These are phyloP conservation scores for Carex parvula DNA, from an alignment of 176 grass and related monocot species.

Conservation along the genomic window DNA sequence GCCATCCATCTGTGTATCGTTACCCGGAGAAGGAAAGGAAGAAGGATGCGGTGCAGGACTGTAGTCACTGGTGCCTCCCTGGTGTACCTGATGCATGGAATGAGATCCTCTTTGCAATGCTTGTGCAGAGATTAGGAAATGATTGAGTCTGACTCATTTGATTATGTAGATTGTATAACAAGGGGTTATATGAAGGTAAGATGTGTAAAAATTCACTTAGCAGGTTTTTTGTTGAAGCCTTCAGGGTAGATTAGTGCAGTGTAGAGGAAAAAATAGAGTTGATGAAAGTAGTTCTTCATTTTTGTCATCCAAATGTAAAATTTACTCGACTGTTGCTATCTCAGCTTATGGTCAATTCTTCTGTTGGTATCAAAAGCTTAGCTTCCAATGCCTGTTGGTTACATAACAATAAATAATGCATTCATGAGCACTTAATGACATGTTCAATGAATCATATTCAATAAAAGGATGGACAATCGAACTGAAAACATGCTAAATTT, in stretches of 20 bases:
- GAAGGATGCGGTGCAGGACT: constrained; percentile 7
- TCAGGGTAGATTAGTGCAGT: neutral
- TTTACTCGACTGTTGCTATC: neutral
- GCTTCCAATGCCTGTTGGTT: neutral
- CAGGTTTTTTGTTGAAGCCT: constrained; percentile 18
- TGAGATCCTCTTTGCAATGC: constrained; percentile 22
- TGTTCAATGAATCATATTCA: neutral
- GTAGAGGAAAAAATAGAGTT: neutral
- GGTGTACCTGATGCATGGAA: constrained; percentile 33
- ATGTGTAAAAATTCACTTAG: neutral
- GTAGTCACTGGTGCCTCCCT: constrained; percentile 29
- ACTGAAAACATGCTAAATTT: neutral
- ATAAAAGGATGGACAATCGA: neutral
- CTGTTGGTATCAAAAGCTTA: neutral
- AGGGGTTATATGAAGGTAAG: neutral
- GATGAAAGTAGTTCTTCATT: neutral
- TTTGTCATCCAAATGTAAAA: neutral
- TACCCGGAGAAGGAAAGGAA: constrained; percentile 3
- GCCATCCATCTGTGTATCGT: constrained; percentile 69
- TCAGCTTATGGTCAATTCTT: neutral
- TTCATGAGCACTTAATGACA: neutral
- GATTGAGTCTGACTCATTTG: neutral
- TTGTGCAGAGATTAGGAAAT: constrained; percentile 16
- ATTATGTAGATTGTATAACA: neutral
- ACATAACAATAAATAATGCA: neutral